Evolutionary conservation across 805 yeast species (phyloP), one percentile per base, ranked within the genome.

Genomic region (Candida sanyiensis): DNA sequence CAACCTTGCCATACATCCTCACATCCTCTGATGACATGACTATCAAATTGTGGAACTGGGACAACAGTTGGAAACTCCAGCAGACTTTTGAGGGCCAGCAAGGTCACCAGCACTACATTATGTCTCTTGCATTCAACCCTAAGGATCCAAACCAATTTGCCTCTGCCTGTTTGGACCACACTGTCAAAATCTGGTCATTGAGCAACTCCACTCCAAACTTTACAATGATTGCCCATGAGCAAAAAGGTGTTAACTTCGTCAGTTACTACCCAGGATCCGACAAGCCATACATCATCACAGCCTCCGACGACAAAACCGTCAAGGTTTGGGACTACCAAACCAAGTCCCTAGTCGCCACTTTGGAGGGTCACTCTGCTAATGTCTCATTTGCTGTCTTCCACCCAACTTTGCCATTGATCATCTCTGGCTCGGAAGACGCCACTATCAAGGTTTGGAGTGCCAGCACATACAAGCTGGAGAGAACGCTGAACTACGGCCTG

Each of bases 61-160:
- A 93, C 40, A 77, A 79, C 56, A 77, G 75, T 57, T 93, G 98
- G 98, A 77, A 77, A 51, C 65, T 83, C 49, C 93, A 86, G 60
- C 97, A 86, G 61, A 77, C 81, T 26, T 93, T 84, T 59, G 96
- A 86, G 63, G 97, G 98, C 43, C 98, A 93, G 62, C 86, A 79
- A 61, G 97, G 98, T 43, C 98, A 93, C 63, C 86, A 79, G 60
- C 96, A 93, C 63, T 93, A 83, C 61, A 89, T 93, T 38, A 88
- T 93, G 96, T 78, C 87, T 39, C 77, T 93, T 38, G 88, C 93
- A 33, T 86, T 93, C 70, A 93, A 93, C 65, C 97, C 98, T 42
- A 93, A 90, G 66, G 98, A 93, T 63, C 87, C 96, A 49, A 88
- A 83, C 65, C 90, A 97, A 28, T 93, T 93, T 72, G 99, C 97